Evolutionary conservation across 2,329 filamentous ascomycete genomes (phyloP), one percentile per base, ranked within the genome.

Genomic region (Tetracladium maxilliforme): DNA sequence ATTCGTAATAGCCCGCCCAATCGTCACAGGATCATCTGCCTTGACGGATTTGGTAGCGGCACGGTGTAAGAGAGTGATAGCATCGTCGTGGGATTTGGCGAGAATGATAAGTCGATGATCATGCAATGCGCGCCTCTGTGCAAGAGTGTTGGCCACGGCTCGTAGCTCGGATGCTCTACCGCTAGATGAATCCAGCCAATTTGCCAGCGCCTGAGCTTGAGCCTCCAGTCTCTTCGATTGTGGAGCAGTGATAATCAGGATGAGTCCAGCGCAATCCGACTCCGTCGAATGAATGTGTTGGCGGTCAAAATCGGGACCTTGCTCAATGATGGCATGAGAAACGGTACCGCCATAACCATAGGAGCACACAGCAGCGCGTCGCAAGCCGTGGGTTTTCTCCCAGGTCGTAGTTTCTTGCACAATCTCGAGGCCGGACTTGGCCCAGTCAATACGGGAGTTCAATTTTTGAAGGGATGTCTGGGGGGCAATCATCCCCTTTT

Each of bases 291-390:
- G n/a, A n/a, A n/a, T n/a, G n/a, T n/a, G n/a, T 14, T 14, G 19
- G 9, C 10, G 16, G 26, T 6, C 21, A 19, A 17, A 9, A 9
- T 11, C 17, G 18, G 16, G 11, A 20, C 4, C 13, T 13, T 38
- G 28, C 29, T 48, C 44, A 17, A 50, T 38, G 10, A 49, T 26
- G 6, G 40, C 43, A 23, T 49, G 47, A 2, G 47, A 46, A 6
- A 49, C 45, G 4, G 45, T 47, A 3, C 47, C 46, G 6, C 47
- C 41, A 19, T 47, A 49, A 5, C 45, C 47, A 24, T 47, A 48
- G 4, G 42, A 45, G 30, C 39, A 42, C 11, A 49, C 34, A 10
- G 37, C 43, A 10, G 31, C 31, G 14, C 31, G n/a, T n/a, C n/a
- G n/a, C n/a, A n/a, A n/a, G n/a, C n/a, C n/a, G n/a, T n/a, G n/a